phyloP scores from a whole-genome alignment of 352 stramenopile species.

The Phytophthora kernoviae region DNA sequence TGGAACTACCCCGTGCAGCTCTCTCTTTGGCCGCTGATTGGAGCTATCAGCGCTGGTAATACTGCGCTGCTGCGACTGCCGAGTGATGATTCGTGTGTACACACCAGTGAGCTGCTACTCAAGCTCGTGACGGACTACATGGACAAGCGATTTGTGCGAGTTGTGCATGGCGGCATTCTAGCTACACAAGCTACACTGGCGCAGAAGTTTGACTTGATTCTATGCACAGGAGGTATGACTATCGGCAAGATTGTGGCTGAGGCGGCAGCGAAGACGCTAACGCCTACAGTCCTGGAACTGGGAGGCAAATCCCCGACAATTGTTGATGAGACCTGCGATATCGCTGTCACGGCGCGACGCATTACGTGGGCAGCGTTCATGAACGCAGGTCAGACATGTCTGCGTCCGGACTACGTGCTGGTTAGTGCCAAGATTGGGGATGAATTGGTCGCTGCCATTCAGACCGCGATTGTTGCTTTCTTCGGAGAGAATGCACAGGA shows the following conservation, averaged over 20 bases:
- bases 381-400: conserved; percentile 95
- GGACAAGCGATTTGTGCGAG: conserved; percentile 63
- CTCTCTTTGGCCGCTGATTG: conserved; percentile 72
- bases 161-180: conserved; percentile 80
- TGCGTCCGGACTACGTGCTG: conserved; percentile 94
- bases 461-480: conserved; percentile 47
- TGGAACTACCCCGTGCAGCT: conserved; percentile 93
- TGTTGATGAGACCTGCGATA: conserved; percentile 71
- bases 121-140: conserved; percentile 60
- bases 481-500: conserved; percentile 63
- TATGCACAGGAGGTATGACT: conserved; percentile 71
- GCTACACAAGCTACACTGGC: conserved; percentile 71
- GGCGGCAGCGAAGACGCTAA: conserved; percentile 93
- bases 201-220: conserved; percentile 80
- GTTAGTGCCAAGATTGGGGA: conserved; percentile 78
- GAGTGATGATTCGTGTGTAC: conserved; percentile 71
- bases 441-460: conserved; percentile 45
- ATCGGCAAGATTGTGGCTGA: conserved; percentile 89
- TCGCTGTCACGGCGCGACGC: conserved; percentile 65
- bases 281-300: conserved; percentile 93
- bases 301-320: conserved; percentile 92
- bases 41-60: conserved; percentile 92
- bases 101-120: conserved; percentile 56
- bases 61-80: conserved; percentile 91
- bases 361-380: conserved; percentile 88